Evolutionary conservation across 2,329 filamentous ascomycete species (phyloP).

Genomic region (Ophiostoma angusticollis): DNA sequence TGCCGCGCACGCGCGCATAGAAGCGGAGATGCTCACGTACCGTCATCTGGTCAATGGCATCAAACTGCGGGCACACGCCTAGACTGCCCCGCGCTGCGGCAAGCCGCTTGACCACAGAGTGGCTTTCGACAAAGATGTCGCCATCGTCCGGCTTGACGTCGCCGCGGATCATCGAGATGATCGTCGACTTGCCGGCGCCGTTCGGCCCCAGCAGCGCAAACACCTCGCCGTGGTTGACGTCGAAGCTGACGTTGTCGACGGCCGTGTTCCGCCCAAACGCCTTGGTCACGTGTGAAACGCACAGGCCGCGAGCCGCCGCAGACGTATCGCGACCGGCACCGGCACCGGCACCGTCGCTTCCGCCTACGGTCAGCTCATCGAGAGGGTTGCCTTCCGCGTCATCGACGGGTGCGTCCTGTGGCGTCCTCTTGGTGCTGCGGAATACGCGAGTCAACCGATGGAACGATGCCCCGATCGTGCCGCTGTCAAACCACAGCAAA

Average conservation of each 20-base stretch:
- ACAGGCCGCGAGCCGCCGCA: slow-evolving; percentile 59
- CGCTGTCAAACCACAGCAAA: slow-evolving; percentile 70
- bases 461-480: slow-evolving; percentile 43
- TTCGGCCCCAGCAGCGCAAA: slow-evolving; percentile 86
- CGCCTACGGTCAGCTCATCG: slow-evolving; percentile 23
- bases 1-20: slow-evolving; percentile 74
- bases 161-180: slow-evolving; percentile 79
- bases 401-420: background rate
- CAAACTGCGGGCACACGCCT: slow-evolving; percentile 84
- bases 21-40: slow-evolving; percentile 76
- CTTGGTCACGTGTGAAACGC: slow-evolving; percentile 71
- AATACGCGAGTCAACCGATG: too few relatives aligned
- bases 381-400: background rate
- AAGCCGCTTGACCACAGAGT: slow-evolving; percentile 59
- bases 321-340: slow-evolving; percentile 39
- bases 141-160: slow-evolving; percentile 69
- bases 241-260: slow-evolving; percentile 81
- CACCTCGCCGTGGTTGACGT: slow-evolving; percentile 65
- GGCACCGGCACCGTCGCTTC: slow-evolving; percentile 54
- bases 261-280: slow-evolving; percentile 62
- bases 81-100: slow-evolving; percentile 62
- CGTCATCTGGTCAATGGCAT: slow-evolving; percentile 84
- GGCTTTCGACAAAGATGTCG: slow-evolving; percentile 67
- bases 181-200: slow-evolving; percentile 83
- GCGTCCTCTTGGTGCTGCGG: background rate